A percentile compares a stretch with the other conserved stretches of the same genome.
Evolutionary conservation across 2,329 filamentous ascomycete species (phyloP).

Genomic region (Coniochaeta prunicola): DNA sequence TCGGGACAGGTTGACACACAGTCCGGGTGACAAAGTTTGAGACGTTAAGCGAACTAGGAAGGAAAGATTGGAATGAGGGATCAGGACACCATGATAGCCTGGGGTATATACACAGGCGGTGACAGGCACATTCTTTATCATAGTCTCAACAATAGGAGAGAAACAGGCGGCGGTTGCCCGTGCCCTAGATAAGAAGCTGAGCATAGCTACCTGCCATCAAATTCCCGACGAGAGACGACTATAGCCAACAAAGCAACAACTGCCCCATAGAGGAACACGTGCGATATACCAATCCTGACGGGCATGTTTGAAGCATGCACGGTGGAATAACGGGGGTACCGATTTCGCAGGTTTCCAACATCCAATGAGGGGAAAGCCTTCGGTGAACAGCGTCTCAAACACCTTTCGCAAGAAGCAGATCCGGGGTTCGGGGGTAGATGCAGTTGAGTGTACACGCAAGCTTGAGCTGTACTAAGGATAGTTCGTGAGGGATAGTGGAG

Average conservation of each 20-base stretch:
- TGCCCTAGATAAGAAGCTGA: background rate
- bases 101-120: background rate
- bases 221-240: background rate
- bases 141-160: background rate
- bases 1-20: background rate
- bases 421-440: background rate
- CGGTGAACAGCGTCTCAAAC: background rate
- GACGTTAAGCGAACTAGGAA: background rate
- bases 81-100: background rate
- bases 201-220: background rate
- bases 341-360: background rate
- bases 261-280: background rate
- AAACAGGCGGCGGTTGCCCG: background rate
- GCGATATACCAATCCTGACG: background rate
- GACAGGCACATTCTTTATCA: background rate
- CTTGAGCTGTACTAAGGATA: background rate
- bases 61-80: background rate
- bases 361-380: background rate
- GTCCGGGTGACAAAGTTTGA: background rate
- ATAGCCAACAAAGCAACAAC: background rate
- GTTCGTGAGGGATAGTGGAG: background rate
- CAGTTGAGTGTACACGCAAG: background rate
- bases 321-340: background rate
- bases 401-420: background rate
- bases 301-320: background rate